Base-by-base conservation (phyloP, 371 early-diverging fungal genomes). In the Lichtheimia corymbifera region DNA sequence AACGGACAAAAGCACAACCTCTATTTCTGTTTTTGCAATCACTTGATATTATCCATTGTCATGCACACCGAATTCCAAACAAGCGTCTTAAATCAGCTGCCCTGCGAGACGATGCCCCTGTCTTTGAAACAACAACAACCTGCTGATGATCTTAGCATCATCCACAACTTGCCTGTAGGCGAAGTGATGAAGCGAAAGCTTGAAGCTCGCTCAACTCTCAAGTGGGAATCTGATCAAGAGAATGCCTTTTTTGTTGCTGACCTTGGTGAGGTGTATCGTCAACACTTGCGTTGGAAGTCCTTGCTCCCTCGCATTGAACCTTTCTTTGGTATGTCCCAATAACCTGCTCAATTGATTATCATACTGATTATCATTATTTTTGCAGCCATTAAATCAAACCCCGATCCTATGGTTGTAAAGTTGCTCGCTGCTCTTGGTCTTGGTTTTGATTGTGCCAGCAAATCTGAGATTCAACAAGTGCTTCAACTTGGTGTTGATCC, bases 371-470 rank as follows among this genome's bases (percentile, higher is more conserved):
- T 56, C 41, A 35, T 35, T 11, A 30, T 53, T 17, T 61, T 11
- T 40, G n/a, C 68, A 90, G 96, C 97, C 52, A 92, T 97, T 69
- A 98, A 98, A 79, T 96, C 96, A 70, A 95, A 95, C 76, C 96
- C 97, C 30, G 97, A 97, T 72, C 88, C 88, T 14, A 82, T 85
- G 68, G 88, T 98, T 22, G 70, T 96, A 61, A 85, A 87, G 68
- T 84, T 93, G n/a, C 77, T 98, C 55, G 93, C 90, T 40, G 78
- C 82, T 15, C 73, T 95, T 49, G 97, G 96, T 22, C 83, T 87
- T 41, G 95, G 96, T 15, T 97, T 98, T 70, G 99, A 98, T 79
- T 97, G 92, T 74, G 93, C 90, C n/a, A 88, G 89, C 79, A 85
- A 85, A 67, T 81, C 82, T 44, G 99, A 98, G 82, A 91, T 97